Evolutionary conservation across 139 green algal species (phyloP).

Genomic region (Chlorella sp.): DNA sequence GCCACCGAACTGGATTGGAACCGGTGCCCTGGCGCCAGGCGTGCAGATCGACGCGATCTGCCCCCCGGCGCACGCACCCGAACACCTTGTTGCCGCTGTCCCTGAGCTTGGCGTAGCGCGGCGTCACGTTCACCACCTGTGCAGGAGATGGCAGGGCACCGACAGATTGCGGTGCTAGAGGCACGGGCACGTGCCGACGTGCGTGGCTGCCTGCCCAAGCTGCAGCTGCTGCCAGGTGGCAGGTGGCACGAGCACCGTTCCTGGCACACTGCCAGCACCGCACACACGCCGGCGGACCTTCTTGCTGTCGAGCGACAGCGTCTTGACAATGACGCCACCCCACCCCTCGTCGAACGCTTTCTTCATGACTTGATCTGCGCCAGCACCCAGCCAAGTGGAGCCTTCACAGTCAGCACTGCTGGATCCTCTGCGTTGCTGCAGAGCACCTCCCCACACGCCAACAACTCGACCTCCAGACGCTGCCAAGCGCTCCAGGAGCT

Average conservation of each 20-base stretch:
- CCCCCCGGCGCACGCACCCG: no score
- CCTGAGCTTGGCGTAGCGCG: conserved; percentile 88
- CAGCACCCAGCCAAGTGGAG: not conserved
- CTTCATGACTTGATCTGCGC: conserved; percentile 8
- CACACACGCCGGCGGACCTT: no score
- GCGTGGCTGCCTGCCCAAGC: no score
- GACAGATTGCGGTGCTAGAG: no score
- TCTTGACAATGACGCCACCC: conserved; percentile 97
- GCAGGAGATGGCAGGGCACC: no score
- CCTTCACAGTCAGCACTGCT: not conserved
- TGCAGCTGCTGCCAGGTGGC: no score
- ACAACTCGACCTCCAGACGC: not conserved
- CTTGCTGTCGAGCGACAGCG: conserved; percentile 71
- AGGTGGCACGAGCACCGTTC: no score
- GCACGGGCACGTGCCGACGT: no score
- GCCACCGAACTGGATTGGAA: no score
- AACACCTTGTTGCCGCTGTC: conserved; percentile 62
- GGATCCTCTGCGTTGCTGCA: not conserved
- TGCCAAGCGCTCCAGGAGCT: not conserved
- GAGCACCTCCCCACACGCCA: not conserved
- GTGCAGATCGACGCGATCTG: no score
- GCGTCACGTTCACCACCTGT: conserved; percentile 90
- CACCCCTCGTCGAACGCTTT: conserved; percentile 96
- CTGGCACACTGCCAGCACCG: no score
- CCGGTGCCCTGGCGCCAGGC: no score